Evolutionary conservation across 768 basidiomycete genomes (phyloP).

Genomic region (Rhizopogon vulgaris): DNA sequence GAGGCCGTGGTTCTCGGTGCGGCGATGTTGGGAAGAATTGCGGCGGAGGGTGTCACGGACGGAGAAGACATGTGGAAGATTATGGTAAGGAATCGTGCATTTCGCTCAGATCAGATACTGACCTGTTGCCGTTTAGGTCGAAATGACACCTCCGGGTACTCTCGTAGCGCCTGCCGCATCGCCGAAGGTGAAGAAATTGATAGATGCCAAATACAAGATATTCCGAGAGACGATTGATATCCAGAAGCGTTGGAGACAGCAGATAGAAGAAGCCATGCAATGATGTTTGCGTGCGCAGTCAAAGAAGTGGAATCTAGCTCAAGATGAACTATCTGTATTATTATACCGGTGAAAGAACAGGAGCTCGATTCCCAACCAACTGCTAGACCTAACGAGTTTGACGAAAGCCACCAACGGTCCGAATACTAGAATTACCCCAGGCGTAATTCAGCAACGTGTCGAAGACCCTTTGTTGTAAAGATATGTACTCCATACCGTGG

Average conservation of each 20-base stretch:
- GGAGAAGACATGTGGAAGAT: constrained; percentile 80
- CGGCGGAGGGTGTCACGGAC: constrained; percentile 53
- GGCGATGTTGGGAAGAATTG: constrained; percentile 90
- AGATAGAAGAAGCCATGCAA: constrained; percentile 57
- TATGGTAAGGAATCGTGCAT: constrained; percentile 53
- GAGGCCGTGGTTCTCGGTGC: constrained; percentile 89
- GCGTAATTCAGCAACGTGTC: too few species aligned
- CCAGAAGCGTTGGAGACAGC: constrained; percentile 79
- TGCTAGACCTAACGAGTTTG: background rate
- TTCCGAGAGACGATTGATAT: constrained; percentile 85
- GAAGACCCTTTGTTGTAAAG: too few species aligned
- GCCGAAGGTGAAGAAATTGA: constrained; percentile 59
- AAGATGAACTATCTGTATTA: background rate
- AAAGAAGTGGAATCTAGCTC: background rate
- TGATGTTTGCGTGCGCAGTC: constrained; percentile 2
- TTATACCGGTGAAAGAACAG: background rate
- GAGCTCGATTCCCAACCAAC: background rate
- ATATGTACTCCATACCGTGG: too few species aligned
- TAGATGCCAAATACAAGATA: constrained; percentile 91
- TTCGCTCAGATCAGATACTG: background rate
- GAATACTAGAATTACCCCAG: too few species aligned
- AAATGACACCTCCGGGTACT: constrained; percentile 87
- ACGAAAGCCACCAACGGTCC: background rate
- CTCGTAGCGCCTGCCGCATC: constrained; percentile 61
- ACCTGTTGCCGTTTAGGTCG: constrained; percentile 45